phyloP scores from a whole-genome alignment of 1,284 basidiomycete genomes.

The Sanghuangporus baumii region DNA sequence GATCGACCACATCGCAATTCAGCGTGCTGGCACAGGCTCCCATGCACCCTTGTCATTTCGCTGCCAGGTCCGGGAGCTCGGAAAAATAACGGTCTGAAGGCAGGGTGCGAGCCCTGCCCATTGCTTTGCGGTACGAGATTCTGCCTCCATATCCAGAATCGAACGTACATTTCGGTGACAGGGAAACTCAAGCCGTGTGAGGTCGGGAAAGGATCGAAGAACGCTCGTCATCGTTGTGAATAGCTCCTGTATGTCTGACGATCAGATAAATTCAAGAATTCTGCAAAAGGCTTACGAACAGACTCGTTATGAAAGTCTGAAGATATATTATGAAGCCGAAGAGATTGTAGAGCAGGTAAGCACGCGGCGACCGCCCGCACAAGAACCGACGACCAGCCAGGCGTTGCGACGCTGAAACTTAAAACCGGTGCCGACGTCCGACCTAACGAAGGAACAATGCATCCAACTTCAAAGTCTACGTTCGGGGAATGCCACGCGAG shows the following conservation, averaged over 20 bases:
- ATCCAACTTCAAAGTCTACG: constrained; percentile 14
- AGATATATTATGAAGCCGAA: constrained; percentile 16
- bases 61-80: constrained; percentile 13
- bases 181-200: constrained; percentile 15
- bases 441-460: constrained; percentile 10
- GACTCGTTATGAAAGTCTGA: constrained; percentile 16
- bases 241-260: constrained; percentile 9
- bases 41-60: constrained; percentile 4
- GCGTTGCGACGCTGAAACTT: constrained; percentile 18
- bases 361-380: constrained; percentile 9
- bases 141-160: constrained; percentile 5
- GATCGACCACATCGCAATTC: background rate
- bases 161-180: constrained; percentile 12
- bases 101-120: constrained; percentile 13
- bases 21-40: background rate
- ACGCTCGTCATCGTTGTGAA: constrained; percentile 10
- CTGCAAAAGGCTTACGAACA: background rate
- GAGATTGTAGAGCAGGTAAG: constrained; percentile 9
- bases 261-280: background rate
- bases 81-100: constrained; percentile 11
- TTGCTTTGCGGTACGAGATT: constrained; percentile 3
- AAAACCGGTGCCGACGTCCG: constrained; percentile 3
- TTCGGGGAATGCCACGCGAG: constrained; percentile 18
- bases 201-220: constrained; percentile 8
- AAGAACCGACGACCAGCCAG: constrained; percentile 16